These are phyloP conservation scores for Citrus unshiu DNA, from an alignment of 345 rosid genomes.

Conservation along the genomic window DNA sequence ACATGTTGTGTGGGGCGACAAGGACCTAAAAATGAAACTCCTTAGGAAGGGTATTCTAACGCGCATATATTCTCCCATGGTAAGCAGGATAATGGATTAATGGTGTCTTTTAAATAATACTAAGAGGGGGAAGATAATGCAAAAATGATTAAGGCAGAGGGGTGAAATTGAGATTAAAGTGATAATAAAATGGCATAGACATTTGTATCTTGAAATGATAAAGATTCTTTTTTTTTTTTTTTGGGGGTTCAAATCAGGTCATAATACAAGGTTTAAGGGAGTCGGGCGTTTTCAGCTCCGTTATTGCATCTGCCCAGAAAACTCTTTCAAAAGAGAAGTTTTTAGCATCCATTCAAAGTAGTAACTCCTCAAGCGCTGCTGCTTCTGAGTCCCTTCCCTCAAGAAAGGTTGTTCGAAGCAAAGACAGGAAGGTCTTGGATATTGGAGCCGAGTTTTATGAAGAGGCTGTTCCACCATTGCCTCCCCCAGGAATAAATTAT, in stretches of 20 bases:
- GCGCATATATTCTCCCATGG: conserved; percentile 91
- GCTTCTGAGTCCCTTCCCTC: conserved; percentile 50
- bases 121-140: neutral
- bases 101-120: neutral
- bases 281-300: conserved; percentile 76
- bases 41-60: conserved; percentile 77
- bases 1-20: conserved; percentile 87
- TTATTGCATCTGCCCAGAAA: conserved; percentile 53
- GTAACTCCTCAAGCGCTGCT: conserved; percentile 50
- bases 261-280: conserved; percentile 79
- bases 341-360: conserved; percentile 40
- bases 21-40: conserved; percentile 71
- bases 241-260: conserved; percentile 37
- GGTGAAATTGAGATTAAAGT: neutral
- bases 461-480: conserved; percentile 70
- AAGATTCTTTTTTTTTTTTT: neutral
- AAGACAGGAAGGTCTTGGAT: conserved; percentile 54
- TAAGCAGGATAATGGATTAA: conserved; percentile 24
- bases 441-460: conserved; percentile 24
- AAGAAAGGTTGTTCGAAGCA: conserved; percentile 40
- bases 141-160: neutral
- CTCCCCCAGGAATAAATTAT: conserved; percentile 61
- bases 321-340: conserved; percentile 55
- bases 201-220: neutral
- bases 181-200: neutral